Base-by-base conservation (phyloP, 192 early-diverging fungal genomes). In the Backusella luteola region DNA sequence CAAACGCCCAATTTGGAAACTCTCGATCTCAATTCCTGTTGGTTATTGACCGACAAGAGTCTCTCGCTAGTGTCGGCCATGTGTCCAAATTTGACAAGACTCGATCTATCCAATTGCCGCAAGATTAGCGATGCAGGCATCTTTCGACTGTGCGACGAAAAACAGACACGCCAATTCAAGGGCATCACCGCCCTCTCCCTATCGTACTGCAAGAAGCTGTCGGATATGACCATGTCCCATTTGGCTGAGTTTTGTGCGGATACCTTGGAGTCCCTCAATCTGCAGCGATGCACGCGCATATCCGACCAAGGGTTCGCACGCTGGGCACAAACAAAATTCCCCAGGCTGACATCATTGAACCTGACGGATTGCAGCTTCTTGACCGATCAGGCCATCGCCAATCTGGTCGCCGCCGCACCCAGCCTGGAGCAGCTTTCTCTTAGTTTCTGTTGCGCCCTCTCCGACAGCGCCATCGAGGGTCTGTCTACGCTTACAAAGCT, bases 81-180 rank as follows among this genome's bases (percentile, higher is more conserved):
- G 34, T 90, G 88, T 41, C 76, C 76, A 9, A 79, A 78, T 19
- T 81, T 95, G 2, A 67, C 74, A 14, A 80, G 67, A 3, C 73
- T 95, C n/a, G 90, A 95, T 76, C 79, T 95, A 29, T 88, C 87
- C n/a, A 95, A 95, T 75, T 95, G 94, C 78, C 79, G 93, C 19
- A 94, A 95, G 79, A 84, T 95, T 0, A 92, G 89, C 8, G 89
- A 93, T 69, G 78, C 73, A 6, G 90, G 89, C 12, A 81, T 95
- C 3, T 78, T 82, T 23, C 38, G 78, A 6, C 75, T 94, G 1
- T 79, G 93, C 1, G 67, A 69, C 15, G 44, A 68, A n/a, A 74
- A 73, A 9, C 3, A 32, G 11, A 34, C 6, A 1, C 59, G 52
- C 32, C 5, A 66, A 12, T 41, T 42, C 71, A 46, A 35, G 34